Evolutionary conservation across 441 rosid species (phyloP), one percentile per base, ranked within the genome.

Genomic region (Erodium trifolium): DNA sequence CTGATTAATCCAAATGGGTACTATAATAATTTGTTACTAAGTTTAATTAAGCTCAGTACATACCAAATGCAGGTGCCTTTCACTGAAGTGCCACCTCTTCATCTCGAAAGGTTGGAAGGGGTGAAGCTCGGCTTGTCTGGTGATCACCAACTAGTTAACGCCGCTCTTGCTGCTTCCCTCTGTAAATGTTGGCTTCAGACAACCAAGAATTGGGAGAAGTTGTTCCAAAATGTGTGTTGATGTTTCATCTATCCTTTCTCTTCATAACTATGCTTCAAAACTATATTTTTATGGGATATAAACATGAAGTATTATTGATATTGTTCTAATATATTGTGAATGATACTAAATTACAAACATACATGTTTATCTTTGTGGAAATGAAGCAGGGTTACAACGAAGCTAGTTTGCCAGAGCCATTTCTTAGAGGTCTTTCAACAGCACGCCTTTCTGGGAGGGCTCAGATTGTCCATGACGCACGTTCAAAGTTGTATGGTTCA

Each of bases 361-460:
- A 31, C 34, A 31, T 31, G 59, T 51, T 51, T n/a, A 14, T 51
- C 39, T 66, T 70, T 67, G 49, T 73, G 51, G 53, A 65, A 55
- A 49, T 77, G 70, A 37, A 34, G 63, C 78, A 86, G 93, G 85
- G 75, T 70, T 72, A 68, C 35, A 31, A 68, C 67, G 84, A 73
- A 63, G 71, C 69, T 67, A 78, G 79, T 59, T 77, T 91, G 70
- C 92, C 96, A 0, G 77, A 68, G 65, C 84, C 85, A 13, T 89
- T 91, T 78, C 67, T 70, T 35, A 87, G 89, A 78, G 97, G 97
- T 81, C 93, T 91, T 76, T 86, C 90, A 74, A 87, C 83, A 0
- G 93, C 97, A 5, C 85, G 72, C 63, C 83, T 91, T 63, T 79
- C 82, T 60, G 97, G 97, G 71, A 91, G 97, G 81, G 97, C 90